Evolutionary conservation across 768 basidiomycete genomes (phyloP).

Genomic region (Suillus clintonianus): DNA sequence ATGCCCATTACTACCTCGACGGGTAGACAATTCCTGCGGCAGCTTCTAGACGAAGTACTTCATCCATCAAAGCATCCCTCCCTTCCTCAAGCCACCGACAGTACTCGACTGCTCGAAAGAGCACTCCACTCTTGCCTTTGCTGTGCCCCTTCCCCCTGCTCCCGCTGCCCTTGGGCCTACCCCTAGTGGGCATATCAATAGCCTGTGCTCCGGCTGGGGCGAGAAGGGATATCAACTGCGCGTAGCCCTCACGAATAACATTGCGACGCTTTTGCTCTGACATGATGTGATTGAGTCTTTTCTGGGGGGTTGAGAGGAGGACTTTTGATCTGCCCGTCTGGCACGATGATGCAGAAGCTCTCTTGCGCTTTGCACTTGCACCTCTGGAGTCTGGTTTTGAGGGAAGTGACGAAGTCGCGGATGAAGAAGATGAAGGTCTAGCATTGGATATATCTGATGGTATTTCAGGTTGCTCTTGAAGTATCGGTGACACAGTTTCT

Average conservation of each 20-base stretch:
- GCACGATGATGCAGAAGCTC: constrained; percentile 18
- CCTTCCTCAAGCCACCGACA: constrained; percentile 87
- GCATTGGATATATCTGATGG: constrained; percentile 1
- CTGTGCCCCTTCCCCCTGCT: constrained; percentile 62
- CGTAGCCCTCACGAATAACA: constrained; percentile 88
- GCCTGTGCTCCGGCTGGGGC: constrained; percentile 75
- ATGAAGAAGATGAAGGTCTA: constrained; percentile 7
- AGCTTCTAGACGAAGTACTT: constrained; percentile 68
- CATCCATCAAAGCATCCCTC: constrained; percentile 64
- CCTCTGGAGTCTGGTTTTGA: constrained; percentile 13
- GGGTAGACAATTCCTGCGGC: constrained; percentile 52
- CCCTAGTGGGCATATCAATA: constrained; percentile 74
- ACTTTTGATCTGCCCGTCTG: constrained; percentile 52
- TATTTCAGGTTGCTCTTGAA: not conserved
- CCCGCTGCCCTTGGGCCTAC: constrained; percentile 79
- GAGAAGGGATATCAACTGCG: constrained; percentile 79
- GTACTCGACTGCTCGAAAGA: constrained; percentile 87
- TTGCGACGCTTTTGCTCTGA: constrained; percentile 93
- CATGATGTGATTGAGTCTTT: constrained; percentile 91
- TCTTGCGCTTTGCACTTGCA: constrained; percentile 22
- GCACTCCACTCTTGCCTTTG: constrained; percentile 88
- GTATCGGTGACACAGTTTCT: constrained; percentile 4
- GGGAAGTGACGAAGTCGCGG: constrained; percentile 8
- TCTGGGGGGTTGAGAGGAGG: constrained; percentile 80
- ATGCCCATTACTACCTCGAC: not conserved